phyloP scores from a whole-genome alignment of 352 stramenopile species.

The Globisporangium apiculatum region DNA sequence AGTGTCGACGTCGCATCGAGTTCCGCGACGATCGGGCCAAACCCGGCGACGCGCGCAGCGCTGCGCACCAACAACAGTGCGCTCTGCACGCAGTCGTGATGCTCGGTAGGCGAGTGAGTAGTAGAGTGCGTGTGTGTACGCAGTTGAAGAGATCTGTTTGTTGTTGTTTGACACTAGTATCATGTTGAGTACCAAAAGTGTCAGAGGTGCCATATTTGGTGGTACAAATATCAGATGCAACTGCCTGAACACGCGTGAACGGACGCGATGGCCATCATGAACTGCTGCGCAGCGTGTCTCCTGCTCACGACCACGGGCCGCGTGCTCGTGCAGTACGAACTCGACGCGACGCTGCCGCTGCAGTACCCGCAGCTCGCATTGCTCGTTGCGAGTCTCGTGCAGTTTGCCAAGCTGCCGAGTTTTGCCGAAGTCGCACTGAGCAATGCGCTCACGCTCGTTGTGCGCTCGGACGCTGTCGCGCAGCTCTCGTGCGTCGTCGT shows the following conservation, averaged over 20 bases:
- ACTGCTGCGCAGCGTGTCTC: constrained; percentile 29
- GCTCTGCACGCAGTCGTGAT: constrained; percentile 27
- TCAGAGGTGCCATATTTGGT: too few species aligned
- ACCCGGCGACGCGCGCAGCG: constrained; percentile 16
- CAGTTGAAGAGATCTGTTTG: too few species aligned
- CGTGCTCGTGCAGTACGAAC: constrained; percentile 39
- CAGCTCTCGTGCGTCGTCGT: constrained; percentile 40
- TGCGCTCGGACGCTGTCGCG: constrained; percentile 25
- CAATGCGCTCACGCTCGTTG: constrained; percentile 28
- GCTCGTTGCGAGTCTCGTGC: constrained; percentile 49
- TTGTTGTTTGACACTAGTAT: too few species aligned
- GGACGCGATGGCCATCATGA: neutral
- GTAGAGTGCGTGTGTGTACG: neutral
- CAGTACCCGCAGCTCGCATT: constrained; percentile 32
- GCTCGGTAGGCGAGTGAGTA: neutral
- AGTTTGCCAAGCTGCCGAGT: constrained; percentile 33
- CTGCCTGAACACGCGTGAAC: too few species aligned
- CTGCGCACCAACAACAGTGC: constrained; percentile 20
- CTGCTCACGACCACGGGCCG: constrained; percentile 40
- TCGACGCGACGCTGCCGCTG: constrained; percentile 33
- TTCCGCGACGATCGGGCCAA: constrained; percentile 7
- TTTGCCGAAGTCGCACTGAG: constrained; percentile 31
- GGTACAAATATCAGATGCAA: too few species aligned
- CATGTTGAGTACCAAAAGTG: too few species aligned
- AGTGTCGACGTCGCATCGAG: constrained; percentile 13